Base-by-base conservation (phyloP, 2,329 filamentous ascomycete species). In the Penicillium sp. region DNA sequence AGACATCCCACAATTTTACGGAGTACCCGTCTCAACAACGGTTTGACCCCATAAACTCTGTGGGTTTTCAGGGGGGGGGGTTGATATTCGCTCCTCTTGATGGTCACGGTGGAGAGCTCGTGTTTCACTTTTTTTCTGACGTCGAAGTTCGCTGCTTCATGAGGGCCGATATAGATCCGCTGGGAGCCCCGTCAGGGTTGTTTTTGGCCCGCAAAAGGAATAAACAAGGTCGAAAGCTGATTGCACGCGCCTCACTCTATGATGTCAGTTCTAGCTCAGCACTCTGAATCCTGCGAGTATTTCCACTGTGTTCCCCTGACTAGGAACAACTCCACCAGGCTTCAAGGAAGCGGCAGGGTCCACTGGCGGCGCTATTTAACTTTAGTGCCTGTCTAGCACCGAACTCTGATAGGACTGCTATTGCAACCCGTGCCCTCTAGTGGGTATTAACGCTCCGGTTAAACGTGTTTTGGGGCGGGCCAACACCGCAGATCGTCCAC, bases 291-390 rank as follows among this genome's bases (percentile, higher is more conserved):
- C 20, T 40, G 13, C 36, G 7, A 24, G 4, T 21, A 40, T 40
- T n/a, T 12, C 3, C n/a, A 15, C 20, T 20, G 13, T 18, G 23
- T 46, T 12, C 32, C 43, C 43, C 30, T 46, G 30, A 46, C 39
- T 13, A 26, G 18, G 34, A 21, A 37, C 34, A 40, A 40, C 13
- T 26, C 36, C 39, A 42, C 29, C 18, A 34, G 18, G 29, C 30
- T 44, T 26, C 30, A 30, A 36, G 51, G 18, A 45, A 46, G 21
- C 34, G 17, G 32, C 20, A 18, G 32, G 43, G 20, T 43, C 53
- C 53, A 21, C 76, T 74, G 18, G 56, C 79, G n/a, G 51, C 32
- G 54, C 53, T 56, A 56, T 56, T 54, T 45, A 49, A 46, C 44
- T 27, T 40, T 52, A 51, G 49, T 34, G 24, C n/a, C 41, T 21